Percentiles rank a stretch among this genome's conserved stretches.
Conservation (phyloP, 2,329 filamentous ascomycete genomes). For the Colletotrichum sp. region DNA sequence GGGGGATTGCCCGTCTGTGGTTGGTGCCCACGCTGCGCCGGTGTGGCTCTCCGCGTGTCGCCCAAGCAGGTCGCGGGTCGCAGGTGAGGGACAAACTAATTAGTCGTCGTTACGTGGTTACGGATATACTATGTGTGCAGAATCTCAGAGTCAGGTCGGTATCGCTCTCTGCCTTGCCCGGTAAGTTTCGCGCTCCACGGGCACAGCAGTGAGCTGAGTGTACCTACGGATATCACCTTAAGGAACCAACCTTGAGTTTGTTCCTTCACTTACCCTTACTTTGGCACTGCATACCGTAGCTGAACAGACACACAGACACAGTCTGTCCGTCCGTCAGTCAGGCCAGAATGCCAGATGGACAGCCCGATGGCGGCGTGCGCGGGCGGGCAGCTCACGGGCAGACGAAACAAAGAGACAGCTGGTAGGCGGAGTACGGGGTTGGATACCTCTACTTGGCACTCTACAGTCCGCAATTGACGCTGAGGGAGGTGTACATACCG, state of each 20-base stretch:
- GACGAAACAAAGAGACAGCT: background rate
- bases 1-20: background rate
- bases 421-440: background rate
- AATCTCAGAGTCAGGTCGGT: background rate
- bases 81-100: background rate
- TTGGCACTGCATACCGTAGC: background rate
- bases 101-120: background rate
- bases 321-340: background rate
- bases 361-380: background rate
- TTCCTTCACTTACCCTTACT: background rate
- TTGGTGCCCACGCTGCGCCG: background rate
- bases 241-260: background rate
- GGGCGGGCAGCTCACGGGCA: background rate
- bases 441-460: background rate
- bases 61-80: background rate
- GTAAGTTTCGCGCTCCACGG: background rate
- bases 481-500: background rate
- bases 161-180: background rate
- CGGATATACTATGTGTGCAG: background rate
- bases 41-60: background rate
- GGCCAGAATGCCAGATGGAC: background rate
- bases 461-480: background rate
- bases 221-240: background rate
- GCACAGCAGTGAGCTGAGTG: background rate
- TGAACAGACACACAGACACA: slow-evolving; percentile 2